phyloP scores from a whole-genome alignment of 164 flowering plant species.

The Vitis riparia region DNA sequence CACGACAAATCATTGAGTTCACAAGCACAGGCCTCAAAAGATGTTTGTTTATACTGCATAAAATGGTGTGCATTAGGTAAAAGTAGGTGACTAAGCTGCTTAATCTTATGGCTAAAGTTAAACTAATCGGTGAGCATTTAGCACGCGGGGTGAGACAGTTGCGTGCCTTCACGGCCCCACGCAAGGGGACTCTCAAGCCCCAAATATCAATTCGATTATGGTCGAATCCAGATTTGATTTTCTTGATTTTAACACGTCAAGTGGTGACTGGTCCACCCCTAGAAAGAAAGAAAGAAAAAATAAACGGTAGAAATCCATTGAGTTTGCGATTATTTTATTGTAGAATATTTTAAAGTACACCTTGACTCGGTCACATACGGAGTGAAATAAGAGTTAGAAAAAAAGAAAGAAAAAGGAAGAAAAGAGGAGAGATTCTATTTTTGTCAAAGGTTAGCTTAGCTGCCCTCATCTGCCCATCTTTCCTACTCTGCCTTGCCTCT shows the following conservation, averaged over 20 bases:
- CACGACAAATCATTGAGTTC: too few species aligned
- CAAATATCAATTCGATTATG: too few species aligned
- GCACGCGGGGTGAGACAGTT: too few species aligned
- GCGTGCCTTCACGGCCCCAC: too few species aligned
- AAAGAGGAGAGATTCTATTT: conserved; percentile 8
- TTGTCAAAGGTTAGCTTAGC: conserved; percentile 17
- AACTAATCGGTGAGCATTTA: too few species aligned
- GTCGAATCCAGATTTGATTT: too few species aligned
- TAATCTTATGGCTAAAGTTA: too few species aligned
- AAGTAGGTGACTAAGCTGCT: too few species aligned
- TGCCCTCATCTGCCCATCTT: neutral
- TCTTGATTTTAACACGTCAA: conserved; percentile 11
- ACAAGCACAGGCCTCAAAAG: too few species aligned
- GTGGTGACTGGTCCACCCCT: conserved; percentile 23
- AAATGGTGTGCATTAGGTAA: too few species aligned
- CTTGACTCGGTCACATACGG: conserved; percentile 13
- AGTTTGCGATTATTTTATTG: conserved; percentile 12
- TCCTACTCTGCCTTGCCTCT: conserved; percentile 14
- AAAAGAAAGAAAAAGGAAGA: neutral
- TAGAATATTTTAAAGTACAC: conserved; percentile 14
- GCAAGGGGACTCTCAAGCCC: too few species aligned
- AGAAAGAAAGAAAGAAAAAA: conserved; percentile 6
- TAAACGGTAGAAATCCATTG: conserved; percentile 16
- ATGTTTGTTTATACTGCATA: too few species aligned
- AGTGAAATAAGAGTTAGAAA: conserved; percentile 2